A percentile compares a stretch with the other conserved stretches of the same genome.
Conservation (phyloP, 768 basidiomycete genomes). For the Botryobasidium botryosum region DNA sequence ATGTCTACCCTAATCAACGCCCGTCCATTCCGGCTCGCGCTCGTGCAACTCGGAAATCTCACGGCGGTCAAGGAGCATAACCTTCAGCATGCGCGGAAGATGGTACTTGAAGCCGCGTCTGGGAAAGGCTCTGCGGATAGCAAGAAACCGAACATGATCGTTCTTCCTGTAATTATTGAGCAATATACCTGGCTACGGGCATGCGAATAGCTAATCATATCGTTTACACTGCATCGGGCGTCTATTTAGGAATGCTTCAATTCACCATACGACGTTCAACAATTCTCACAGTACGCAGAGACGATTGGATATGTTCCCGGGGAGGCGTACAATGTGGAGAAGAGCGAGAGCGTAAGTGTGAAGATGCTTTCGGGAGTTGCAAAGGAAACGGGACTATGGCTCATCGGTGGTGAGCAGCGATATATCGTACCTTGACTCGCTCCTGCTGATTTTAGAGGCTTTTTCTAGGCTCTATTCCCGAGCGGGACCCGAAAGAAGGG, state of each 20-base stretch:
- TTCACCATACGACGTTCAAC: conserved; percentile 61
- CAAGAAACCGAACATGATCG: conserved; percentile 58
- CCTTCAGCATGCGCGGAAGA: conserved; percentile 62
- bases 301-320: conserved; percentile 46
- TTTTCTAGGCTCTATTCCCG: conserved; percentile 78
- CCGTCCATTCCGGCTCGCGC: conserved; percentile 72
- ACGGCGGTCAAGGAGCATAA: conserved; percentile 57
- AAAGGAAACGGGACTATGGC: conserved; percentile 61
- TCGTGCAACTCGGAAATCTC: conserved; percentile 76
- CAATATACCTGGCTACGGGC: not conserved
- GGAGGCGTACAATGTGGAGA: conserved; percentile 36
- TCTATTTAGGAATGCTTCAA: conserved; percentile 65
- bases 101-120: conserved; percentile 54
- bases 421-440: not conserved
- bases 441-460: not conserved
- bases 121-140: conserved; percentile 16
- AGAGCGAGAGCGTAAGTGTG: conserved; percentile 55
- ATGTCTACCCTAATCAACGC: too few relatives aligned
- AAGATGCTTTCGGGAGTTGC: conserved; percentile 69
- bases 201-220: not conserved
- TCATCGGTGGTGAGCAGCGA: conserved; percentile 62
- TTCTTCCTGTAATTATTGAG: conserved; percentile 48
- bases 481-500: conserved; percentile 38
- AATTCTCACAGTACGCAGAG: conserved; percentile 78
- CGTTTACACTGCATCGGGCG: not conserved